These are phyloP conservation scores for Hibiscus syriacus DNA, from an alignment of 345 rosid species.

Conservation along the genomic window DNA sequence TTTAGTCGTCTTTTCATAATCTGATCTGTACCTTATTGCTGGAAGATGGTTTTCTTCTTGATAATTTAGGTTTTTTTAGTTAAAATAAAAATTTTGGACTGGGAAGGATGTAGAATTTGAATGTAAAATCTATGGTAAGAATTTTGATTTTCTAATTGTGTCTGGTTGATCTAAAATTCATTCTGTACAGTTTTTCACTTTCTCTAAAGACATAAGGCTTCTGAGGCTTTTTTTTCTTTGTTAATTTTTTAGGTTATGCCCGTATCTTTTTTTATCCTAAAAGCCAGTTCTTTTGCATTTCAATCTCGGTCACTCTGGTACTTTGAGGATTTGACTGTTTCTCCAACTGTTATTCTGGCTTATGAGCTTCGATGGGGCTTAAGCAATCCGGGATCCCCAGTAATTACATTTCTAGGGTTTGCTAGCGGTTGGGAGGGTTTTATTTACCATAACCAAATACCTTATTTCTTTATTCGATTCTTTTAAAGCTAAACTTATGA, in stretches of 20 bases:
- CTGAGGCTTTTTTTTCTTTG: too few relatives aligned
- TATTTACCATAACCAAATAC: background rate
- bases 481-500: background rate
- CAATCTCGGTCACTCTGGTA: too few relatives aligned
- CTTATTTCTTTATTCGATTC: background rate
- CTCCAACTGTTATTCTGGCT: background rate
- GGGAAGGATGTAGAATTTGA: too few relatives aligned
- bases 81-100: background rate
- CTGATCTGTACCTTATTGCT: background rate
- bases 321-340: background rate
- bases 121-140: background rate
- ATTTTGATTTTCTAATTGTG: background rate
- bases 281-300: too few relatives aligned
- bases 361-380: background rate
- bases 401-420: slow-evolving; percentile 12
- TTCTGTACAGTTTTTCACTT: too few relatives aligned
- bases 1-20: background rate
- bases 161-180: background rate
- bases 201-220: too few relatives aligned
- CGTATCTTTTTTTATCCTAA: too few relatives aligned
- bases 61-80: background rate
- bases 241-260: too few relatives aligned
- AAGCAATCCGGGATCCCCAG: slow-evolving; percentile 6
- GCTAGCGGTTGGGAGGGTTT: background rate
- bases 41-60: background rate